A percentile compares a stretch with the other conserved stretches of the same genome.
Conservation (phyloP, 1,284 basidiomycete genomes). For the Entoloma clypeatum region DNA sequence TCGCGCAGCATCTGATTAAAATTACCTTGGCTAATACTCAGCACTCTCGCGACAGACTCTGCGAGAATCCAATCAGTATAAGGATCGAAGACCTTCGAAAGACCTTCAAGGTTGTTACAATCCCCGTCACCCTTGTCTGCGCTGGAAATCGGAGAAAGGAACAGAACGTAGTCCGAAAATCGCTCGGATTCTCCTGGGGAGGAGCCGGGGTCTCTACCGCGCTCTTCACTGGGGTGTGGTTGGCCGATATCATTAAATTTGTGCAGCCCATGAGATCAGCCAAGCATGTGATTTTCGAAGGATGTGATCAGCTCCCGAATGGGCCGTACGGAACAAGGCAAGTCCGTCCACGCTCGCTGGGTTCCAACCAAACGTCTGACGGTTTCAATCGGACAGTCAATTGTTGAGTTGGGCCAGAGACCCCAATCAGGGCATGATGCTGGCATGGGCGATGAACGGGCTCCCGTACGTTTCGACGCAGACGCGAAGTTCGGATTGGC, state of each 20-base stretch:
- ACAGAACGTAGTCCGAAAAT: slow-evolving; percentile 64
- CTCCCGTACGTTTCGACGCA: slow-evolving; percentile 27
- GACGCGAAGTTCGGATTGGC: neutral
- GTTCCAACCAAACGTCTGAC: neutral
- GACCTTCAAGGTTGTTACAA: slow-evolving; percentile 51
- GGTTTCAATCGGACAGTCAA: too few species aligned
- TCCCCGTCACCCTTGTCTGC: slow-evolving; percentile 66
- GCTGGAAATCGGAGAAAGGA: slow-evolving; percentile 70
- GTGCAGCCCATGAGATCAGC: slow-evolving; percentile 41
- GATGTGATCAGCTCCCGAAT: slow-evolving; percentile 56
- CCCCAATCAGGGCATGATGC: slow-evolving; percentile 52
- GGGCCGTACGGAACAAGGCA: slow-evolving; percentile 63
- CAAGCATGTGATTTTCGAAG: slow-evolving; percentile 63
- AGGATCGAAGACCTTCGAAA: slow-evolving; percentile 44
- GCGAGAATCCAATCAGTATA: slow-evolving; percentile 38
- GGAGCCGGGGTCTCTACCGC: slow-evolving; percentile 54
- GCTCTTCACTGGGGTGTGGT: slow-evolving; percentile 63
- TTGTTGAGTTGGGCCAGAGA: slow-evolving; percentile 47
- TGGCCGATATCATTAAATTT: slow-evolving; percentile 54
- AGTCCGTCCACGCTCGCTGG: neutral
- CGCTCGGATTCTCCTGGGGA: slow-evolving; percentile 62
- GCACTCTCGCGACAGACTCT: slow-evolving; percentile 42
- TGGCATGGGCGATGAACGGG: slow-evolving; percentile 65
- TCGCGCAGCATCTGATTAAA: neutral
- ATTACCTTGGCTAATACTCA: slow-evolving; percentile 1